Evolutionary conservation across 805 yeast species (phyloP), one percentile per base, ranked within the genome.

Genomic region (Candida stauntonica): DNA sequence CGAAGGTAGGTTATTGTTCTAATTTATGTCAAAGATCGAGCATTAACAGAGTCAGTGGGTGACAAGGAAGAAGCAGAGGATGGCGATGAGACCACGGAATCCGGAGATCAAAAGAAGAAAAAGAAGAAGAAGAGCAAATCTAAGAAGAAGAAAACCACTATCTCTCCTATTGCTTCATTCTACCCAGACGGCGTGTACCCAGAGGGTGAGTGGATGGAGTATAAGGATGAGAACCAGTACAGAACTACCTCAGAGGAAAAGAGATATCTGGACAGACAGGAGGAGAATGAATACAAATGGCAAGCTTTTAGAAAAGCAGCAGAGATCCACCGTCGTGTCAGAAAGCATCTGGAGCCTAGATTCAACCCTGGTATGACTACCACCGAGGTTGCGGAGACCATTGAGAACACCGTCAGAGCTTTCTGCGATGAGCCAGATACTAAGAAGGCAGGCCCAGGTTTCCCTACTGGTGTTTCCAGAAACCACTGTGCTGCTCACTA

Each of bases 401-500:
- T 93, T 52, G 99, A 93, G 62, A 77, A 87, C 57, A 75, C 91
- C 0, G 83, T 85, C 7, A 73, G 98, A 51, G 74, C 79, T 5
- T 77, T 81, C 51, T 73, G 88, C 13, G 82, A 81, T 35, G 70
- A 68, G 37, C 59, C 62, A 23, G 82, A 79, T 52, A 71, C 78
- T 30, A 72, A 75, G 21, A 70, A 74, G 44, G 93, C 87, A 14
- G 99, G 99, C 28, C 78, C 89, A 54, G 99, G 98, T 5, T 93
- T 93, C 73, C 99, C 99, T 35, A 88, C 97, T n/a, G 99, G 99
- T 42, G 73, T 93, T 28, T 86, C 96, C 1, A 63, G 91, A 47
- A 93, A 93, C 64, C 85, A 88, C 57, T 81, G 87, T 57, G 99
- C 99, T 18, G 99, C 99, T 0, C 99, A 93, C 61, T 93, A 88